Base-by-base conservation (phyloP, 1,139 yeast species). In the Sugiyamaella neomexicana region DNA sequence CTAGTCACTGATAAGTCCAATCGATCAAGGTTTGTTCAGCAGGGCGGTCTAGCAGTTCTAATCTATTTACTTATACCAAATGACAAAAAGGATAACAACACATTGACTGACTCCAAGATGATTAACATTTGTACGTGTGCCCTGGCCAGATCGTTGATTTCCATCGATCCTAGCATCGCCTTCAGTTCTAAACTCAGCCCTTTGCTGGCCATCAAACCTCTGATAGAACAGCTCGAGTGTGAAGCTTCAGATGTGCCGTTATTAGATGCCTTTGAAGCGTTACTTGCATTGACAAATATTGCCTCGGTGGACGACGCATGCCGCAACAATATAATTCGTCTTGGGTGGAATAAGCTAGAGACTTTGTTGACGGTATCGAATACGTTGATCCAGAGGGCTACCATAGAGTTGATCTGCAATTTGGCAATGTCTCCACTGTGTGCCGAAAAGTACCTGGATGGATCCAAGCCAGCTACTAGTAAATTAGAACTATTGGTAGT, bases 201-300 rank as follows among this genome's bases (percentile, higher is more conserved):
- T 1, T 29, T 61, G 5, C 69, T 66, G 1, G 69, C 72, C 1
- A 60, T 74, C 6, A 57, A 57, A 2, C 73, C 74, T 10, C 63
- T 74, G 20, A 36, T 65, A 7, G 58, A 50, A 4, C 72, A 68
- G 57, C 61, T 72, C 36, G 50, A 53, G 37, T 58, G 60, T 50
- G 64, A 60, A 16, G 51, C 53, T 17, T 55, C 63, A 12, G 64
- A 57, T 10, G 54, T 67, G 1, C 70, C 70, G 8, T 60, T 70
- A 36, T 64, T 74, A 17, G 81, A 78, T 55, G 67, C 72, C 1
- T 75, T 75, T 55, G 81, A 79, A 61, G 71, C 80, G 0, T 65
- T 79, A 37, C 62, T 78, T 38, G 81, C 82, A 0, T 66, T 79
- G 37, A 79, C 82, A 2, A 79, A 79, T 58, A 60, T 79, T 20